Base-by-base conservation (phyloP, 2,329 filamentous ascomycete genomes). In the Akanthomyces uredinophilus region DNA sequence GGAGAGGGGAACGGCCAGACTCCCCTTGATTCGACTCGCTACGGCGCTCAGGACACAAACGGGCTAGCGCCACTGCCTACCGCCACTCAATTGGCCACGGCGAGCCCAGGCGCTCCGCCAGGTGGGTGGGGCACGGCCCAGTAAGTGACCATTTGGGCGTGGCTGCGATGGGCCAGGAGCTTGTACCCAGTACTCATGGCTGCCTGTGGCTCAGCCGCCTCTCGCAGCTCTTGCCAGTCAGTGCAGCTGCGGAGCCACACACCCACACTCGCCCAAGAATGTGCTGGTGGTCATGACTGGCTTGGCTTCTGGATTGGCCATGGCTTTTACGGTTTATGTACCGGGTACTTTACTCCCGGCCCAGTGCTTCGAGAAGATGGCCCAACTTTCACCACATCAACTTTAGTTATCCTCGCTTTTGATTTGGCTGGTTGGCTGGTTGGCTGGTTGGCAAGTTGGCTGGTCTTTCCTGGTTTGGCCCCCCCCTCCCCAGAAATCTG, bases 1-100 rank as follows among this genome's bases (percentile, higher is more conserved):
- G 37, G 13, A 24, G 41, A 41, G 53, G 52, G 52, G 51, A 44
- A 46, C 24, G 11, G 57, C 57, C 47, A 52, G 55, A 60, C 58
- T 60, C 58, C 50, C 58, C 58, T 60, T 60, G 58, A 41, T 50
- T 60, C 57, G 41, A 60, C 58, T 53, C 29, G 58, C 49, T 53
- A 54, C 50, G 50, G 58, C 58, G 50, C 50, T 11, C 20, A 13
- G 1, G 10, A 18, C 49, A 52, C 7, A 60, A 53, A 37, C 41
- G 20, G 50, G 32, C 41, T 60, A 60, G 58, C 58, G 58, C 49
- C 11, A 20, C 7, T 47, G 11, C 22, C 50, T 20, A 11, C 20
- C 47, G 41, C 29, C 41, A 37, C 39, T 27, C 46, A n/a, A 60
- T 60, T 60, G 58, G 58, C 24, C 29, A 35, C 41, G 58, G 58